Evolutionary conservation across 179 eudicot species (phyloP), one percentile per base, ranked within the genome.

Genomic region (Vitellaria paradoxa): DNA sequence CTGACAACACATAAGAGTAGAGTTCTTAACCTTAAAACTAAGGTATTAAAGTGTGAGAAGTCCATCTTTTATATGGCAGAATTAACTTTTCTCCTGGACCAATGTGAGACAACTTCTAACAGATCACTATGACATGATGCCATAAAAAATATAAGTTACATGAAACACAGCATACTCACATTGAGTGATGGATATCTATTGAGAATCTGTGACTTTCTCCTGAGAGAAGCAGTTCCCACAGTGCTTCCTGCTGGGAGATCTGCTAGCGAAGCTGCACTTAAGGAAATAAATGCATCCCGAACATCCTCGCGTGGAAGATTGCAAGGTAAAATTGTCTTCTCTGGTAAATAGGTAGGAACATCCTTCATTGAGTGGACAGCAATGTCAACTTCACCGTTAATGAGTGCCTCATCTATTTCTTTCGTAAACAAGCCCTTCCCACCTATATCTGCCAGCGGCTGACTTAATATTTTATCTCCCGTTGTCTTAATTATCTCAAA

Each of bases 311-410:
- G 90, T 72, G 80, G 88, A 68, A 95, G 93, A 84, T 95, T 95
- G 88, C 99, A 95, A 72, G 99, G 97, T 66, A 95, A 78, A 75
- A 91, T 84, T 11, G 90, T 95, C 76, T 86, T 89, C 18, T 91
- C 91, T 0, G 99, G 99, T 65, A 95, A 87, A 90, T 93, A 95
- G 3, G 99, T 95, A n/a, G 99, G 99, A 65, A 95, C 99, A 85
- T 95, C 99, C 82, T 95, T 95, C 99, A 95, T 95, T 59, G 99
- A 95, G 82, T 95, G 99, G 12, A 95, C 99, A 85, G 99, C 99
- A 80, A 95, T 95, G 76, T 95, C 99, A 24, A 95, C 90, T 4
- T 93, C 97, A 68, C 81, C 83, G 81, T 89, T 93, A 73, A 95
- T 72, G 62, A 95, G 93, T 21, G 99, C 97, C 77, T 95, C 97